Evolutionary conservation across 768 basidiomycete genomes (phyloP).

Genomic region (Tulasnella calospora): DNA sequence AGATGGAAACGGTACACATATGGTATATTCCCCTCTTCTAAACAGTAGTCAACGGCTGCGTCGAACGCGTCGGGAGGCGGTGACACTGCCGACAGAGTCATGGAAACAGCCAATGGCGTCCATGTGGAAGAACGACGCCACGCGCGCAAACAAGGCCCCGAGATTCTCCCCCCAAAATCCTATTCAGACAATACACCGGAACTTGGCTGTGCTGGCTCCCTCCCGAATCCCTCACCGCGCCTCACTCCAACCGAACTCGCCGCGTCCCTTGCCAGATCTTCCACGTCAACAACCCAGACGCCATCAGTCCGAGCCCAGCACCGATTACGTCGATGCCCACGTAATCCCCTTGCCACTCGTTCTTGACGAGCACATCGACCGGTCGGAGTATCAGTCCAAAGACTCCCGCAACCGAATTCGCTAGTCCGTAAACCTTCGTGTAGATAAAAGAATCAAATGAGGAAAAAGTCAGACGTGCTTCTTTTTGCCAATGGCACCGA

Average conservation of each 20-base stretch:
- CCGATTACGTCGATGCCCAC: slow-evolving; percentile 34
- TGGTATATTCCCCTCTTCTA: not conserved
- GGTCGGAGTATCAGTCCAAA: slow-evolving; percentile 38
- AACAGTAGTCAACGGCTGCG: slow-evolving; percentile 2
- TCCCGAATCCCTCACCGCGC: not conserved
- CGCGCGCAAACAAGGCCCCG: not conserved
- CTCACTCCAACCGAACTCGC: slow-evolving; percentile 8
- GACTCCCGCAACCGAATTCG: slow-evolving; percentile 37
- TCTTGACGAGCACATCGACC: slow-evolving; percentile 37
- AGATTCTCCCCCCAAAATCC: slow-evolving; percentile 5
- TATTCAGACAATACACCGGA: slow-evolving; percentile 15
- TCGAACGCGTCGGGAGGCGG: not conserved
- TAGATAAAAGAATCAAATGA: not conserved
- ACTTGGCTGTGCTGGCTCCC: not conserved
- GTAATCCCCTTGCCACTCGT: slow-evolving; percentile 35
- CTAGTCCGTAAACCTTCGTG: slow-evolving; percentile 35
- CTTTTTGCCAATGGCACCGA: not conserved
- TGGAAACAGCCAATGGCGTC: not conserved
- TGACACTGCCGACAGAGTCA: slow-evolving; percentile 7
- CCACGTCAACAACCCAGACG: slow-evolving; percentile 28
- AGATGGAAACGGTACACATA: slow-evolving; percentile 1
- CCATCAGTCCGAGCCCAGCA: slow-evolving; percentile 31
- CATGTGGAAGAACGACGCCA: not conserved
- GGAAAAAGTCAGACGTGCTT: slow-evolving; percentile 6
- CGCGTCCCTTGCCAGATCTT: slow-evolving; percentile 25